Base-by-base conservation (phyloP, 768 basidiomycete species). In the Termitomyces sp. region DNA sequence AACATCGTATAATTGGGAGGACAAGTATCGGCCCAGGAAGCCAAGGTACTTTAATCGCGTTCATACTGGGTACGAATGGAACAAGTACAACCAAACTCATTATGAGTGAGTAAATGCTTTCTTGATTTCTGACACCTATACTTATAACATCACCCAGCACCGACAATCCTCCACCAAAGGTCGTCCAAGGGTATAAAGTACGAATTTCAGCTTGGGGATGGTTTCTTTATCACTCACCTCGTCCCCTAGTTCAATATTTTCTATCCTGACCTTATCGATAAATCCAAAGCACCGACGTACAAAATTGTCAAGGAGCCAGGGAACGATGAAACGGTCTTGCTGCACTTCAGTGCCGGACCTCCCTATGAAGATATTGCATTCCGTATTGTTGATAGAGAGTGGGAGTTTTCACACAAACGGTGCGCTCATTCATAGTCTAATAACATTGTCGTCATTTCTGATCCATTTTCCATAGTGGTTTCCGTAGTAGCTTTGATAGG, bases 351-450 rank as follows among this genome's bases (percentile, higher is more conserved):
- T 63, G 93, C 97, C 32, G 97, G 97, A 8, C 95, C 96, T 52
- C 96, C 96, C 0, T 99, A 99, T 69, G 96, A 99, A 73, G 97
- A 98, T 64, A 95, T 98, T 61, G 97, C 97, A 8, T 99, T 99
- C 79, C 83, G 93, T 59, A 96, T 99, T 60, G 96, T 99, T 58
- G 93, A 97, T 66, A 83, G 93, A 54, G 95, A 97, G 71, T 99
- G 97, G 97, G 97, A 98, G 66, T 96, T 92, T 72, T 95, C 93
- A 39, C 95, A 98, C 68, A 97, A 96, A 78, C 85, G 93, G 93
- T 92, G 70, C 54, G 48, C 12, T 22, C 37, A 75, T 59, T 32
- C 24, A 24, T 55, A 12, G 10, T 32, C 44, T 33, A 47, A 18
- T 33, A 47, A 18, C 18, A 8, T 30, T 5, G 39, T 47, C 32